phyloP scores from a whole-genome alignment of 345 rosid genomes.

The Eucalyptus pumila region DNA sequence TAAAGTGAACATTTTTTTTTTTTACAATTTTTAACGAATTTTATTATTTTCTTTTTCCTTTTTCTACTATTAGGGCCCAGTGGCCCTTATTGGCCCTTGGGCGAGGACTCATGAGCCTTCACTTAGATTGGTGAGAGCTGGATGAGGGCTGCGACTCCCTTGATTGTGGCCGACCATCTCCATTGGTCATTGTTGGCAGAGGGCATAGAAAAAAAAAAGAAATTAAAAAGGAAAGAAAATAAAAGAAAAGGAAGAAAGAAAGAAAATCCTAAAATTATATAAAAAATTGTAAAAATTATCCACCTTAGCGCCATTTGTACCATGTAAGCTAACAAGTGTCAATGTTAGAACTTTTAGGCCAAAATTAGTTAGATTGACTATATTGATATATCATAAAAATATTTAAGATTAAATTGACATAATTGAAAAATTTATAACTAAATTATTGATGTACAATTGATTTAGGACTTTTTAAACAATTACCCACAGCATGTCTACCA shows the following conservation, averaged over 20 bases:
- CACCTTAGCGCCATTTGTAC: accelerated
- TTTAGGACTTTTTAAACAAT: neutral
- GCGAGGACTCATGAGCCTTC: neutral
- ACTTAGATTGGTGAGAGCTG: neutral
- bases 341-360: neutral
- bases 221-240: neutral
- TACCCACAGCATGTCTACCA: neutral
- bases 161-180: neutral
- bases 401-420: neutral
- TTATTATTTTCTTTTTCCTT: too few species aligned
- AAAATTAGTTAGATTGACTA: neutral
- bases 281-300: neutral
- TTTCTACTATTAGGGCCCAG: neutral
- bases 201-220: neutral
- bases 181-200: accelerated
- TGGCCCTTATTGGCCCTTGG: neutral
- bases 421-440: neutral
- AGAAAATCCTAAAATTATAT: neutral
- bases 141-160: neutral
- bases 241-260: neutral
- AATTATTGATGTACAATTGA: neutral
- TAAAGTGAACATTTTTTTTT: neutral
- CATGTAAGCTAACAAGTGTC: accelerated
- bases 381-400: neutral
- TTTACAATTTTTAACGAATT: too few species aligned